These are phyloP conservation scores for Anthostomella pinea DNA, from an alignment of 2,329 filamentous ascomycete species.

Conservation along the genomic window DNA sequence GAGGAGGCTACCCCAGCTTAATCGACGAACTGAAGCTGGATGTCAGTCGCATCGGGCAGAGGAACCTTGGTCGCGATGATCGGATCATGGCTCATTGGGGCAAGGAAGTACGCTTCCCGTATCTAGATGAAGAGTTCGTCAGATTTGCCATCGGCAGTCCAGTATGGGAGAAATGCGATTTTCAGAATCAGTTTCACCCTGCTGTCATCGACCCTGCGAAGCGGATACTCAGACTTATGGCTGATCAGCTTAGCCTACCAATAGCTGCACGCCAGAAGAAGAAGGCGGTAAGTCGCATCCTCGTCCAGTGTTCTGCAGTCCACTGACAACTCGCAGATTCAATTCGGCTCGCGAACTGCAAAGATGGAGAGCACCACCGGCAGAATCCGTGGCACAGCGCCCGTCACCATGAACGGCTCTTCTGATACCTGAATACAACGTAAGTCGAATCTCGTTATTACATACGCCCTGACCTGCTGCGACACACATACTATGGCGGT, in stretches of 20 bases:
- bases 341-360: slow-evolving; percentile 78
- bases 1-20: slow-evolving; percentile 67
- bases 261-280: slow-evolving; percentile 85
- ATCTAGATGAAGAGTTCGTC: slow-evolving; percentile 83
- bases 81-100: slow-evolving; percentile 87
- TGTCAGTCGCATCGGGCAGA: slow-evolving; percentile 78
- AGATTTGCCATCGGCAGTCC: slow-evolving; percentile 71
- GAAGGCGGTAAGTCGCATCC: slow-evolving; percentile 62
- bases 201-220: slow-evolving; percentile 71
- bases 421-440: slow-evolving; percentile 6
- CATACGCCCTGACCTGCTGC: too few relatives aligned
- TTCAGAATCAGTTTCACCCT: slow-evolving; percentile 49
- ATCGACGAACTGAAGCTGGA: slow-evolving; percentile 83
- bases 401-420: slow-evolving; percentile 43
- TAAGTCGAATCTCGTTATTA: too few relatives aligned
- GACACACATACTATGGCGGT: slow-evolving; percentile 44
- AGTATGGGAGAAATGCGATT: slow-evolving; percentile 86
- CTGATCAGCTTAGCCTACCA: slow-evolving; percentile 68
- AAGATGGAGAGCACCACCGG: slow-evolving; percentile 68
- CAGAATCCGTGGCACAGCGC: slow-evolving; percentile 65
- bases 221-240: slow-evolving; percentile 73
- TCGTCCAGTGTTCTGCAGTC: neutral
- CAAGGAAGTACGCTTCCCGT: slow-evolving; percentile 86
- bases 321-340: slow-evolving; percentile 53
- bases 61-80: slow-evolving; percentile 95